Conservation (phyloP, 2,329 filamentous ascomycete genomes). For the Fusarium devonianum region DNA sequence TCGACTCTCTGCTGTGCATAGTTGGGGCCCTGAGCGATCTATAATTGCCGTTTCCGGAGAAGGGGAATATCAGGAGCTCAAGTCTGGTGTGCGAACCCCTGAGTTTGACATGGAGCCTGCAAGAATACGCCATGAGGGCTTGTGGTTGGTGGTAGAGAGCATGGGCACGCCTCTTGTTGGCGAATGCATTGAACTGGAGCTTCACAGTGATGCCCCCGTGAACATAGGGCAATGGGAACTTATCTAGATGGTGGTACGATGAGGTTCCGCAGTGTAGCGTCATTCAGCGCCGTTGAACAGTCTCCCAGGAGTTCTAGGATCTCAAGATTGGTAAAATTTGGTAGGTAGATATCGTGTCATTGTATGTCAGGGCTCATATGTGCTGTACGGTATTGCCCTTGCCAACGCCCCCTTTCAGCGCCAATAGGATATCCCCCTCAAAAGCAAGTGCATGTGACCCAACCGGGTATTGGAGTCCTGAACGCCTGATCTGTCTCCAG, state of each 20-base stretch:
- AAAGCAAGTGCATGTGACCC: slow-evolving; percentile 26
- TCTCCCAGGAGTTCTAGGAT: neutral
- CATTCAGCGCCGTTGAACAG: too few relatives aligned
- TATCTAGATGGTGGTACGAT: too few relatives aligned
- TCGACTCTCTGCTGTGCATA: slow-evolving; percentile 75
- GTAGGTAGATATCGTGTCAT: neutral
- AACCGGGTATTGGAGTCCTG: slow-evolving; percentile 37
- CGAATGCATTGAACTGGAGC: slow-evolving; percentile 59
- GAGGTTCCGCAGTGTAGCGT: too few relatives aligned
- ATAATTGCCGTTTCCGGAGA: slow-evolving; percentile 71
- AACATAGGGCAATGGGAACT: slow-evolving; percentile 54
- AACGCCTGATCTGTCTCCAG: slow-evolving; percentile 35
- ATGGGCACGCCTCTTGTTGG: slow-evolving; percentile 62
- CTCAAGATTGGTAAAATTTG: neutral
- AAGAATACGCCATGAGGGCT: slow-evolving; percentile 60
- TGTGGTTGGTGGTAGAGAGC: slow-evolving; percentile 85
- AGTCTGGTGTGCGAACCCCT: slow-evolving; percentile 70
- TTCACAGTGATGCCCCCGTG: slow-evolving; percentile 59
- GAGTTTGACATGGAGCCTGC: slow-evolving; percentile 78
- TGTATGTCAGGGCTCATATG: slow-evolving; percentile 13
- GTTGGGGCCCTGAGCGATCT: slow-evolving; percentile 72
- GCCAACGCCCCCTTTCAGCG: slow-evolving; percentile 21
- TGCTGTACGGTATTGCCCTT: slow-evolving; percentile 20
- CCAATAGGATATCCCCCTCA: slow-evolving; percentile 18
- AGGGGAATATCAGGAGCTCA: slow-evolving; percentile 77